Percentiles rank a stretch among this genome's conserved stretches.
Conservation (phyloP, 257 asterid genomes). For the Ophiorrhiza pumila region DNA sequence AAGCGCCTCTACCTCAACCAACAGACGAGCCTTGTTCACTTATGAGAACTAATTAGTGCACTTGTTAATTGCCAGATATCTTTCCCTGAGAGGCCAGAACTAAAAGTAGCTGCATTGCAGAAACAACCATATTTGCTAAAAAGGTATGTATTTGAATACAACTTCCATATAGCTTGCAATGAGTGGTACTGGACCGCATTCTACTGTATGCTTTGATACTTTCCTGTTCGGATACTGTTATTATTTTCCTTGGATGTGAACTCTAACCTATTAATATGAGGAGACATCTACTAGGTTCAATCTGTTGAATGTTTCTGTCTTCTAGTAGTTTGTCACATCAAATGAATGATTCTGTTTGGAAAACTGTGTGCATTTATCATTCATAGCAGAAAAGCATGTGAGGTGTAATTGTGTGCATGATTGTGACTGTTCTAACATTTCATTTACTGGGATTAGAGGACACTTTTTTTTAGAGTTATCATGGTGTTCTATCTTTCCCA, state of each 20-base stretch:
- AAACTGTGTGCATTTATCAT: not conserved
- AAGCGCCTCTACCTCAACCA: no score
- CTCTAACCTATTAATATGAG: not conserved
- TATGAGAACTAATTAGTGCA: not conserved
- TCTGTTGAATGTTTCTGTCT: not conserved
- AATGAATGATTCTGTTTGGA: not conserved
- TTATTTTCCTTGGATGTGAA: not conserved
- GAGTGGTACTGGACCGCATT: not conserved
- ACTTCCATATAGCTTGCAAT: not conserved
- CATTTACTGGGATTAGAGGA: not conserved
- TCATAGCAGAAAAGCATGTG: no score
- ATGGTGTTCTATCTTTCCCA: not conserved
- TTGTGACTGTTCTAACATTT: not conserved
- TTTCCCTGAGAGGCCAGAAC: constrained; percentile 27
- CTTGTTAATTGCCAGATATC: constrained; percentile 21
- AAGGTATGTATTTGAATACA: constrained; percentile 11
- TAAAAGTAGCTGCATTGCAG: constrained; percentile 18
- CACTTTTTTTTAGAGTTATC: not conserved
- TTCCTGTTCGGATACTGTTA: not conserved
- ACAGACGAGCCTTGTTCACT: not conserved
- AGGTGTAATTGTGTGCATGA: not conserved
- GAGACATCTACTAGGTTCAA: not conserved
- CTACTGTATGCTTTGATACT: not conserved
- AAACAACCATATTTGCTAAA: constrained; percentile 18
- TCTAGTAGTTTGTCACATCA: not conserved